These are phyloP conservation scores for Beta corolliflora DNA, from an alignment of 179 eudicot species.

Conservation along the genomic window DNA sequence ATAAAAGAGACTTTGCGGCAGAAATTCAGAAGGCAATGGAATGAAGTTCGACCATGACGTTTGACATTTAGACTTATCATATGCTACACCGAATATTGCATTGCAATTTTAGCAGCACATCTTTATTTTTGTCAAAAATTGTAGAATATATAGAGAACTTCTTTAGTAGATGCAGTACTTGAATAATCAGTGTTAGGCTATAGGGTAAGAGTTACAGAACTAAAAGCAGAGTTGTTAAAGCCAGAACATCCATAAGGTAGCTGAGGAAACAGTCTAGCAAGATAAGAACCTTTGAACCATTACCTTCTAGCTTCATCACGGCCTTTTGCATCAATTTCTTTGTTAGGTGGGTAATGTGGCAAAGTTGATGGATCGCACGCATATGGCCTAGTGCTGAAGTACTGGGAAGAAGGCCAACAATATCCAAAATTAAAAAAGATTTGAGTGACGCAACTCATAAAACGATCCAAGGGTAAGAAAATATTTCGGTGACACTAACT, in stretches of 20 bases:
- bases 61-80: not conserved
- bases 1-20: not conserved
- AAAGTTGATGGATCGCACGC: conserved; percentile 85
- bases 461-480: too few species aligned
- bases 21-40: not conserved
- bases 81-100: not conserved
- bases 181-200: too few species aligned
- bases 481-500: not conserved
- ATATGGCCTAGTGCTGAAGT: conserved; percentile 72
- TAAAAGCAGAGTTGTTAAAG: not conserved
- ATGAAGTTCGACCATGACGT: not conserved
- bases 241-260: not conserved
- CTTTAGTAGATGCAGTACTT: not conserved
- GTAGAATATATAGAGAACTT: not conserved
- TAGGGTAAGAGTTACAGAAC: not conserved
- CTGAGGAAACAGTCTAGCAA: not conserved
- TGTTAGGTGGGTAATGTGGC: conserved; percentile 81
- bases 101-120: not conserved
- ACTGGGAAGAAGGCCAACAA: conserved; percentile 45
- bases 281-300: conserved; percentile 2
- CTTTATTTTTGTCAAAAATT: not conserved
- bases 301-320: conserved; percentile 74
- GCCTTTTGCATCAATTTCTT: conserved; percentile 86
- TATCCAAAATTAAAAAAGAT: not conserved
- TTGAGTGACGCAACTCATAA: not conserved